Evolutionary conservation across 345 rosid genomes (phyloP).

Genomic region (Gynandropsis gynandra): DNA sequence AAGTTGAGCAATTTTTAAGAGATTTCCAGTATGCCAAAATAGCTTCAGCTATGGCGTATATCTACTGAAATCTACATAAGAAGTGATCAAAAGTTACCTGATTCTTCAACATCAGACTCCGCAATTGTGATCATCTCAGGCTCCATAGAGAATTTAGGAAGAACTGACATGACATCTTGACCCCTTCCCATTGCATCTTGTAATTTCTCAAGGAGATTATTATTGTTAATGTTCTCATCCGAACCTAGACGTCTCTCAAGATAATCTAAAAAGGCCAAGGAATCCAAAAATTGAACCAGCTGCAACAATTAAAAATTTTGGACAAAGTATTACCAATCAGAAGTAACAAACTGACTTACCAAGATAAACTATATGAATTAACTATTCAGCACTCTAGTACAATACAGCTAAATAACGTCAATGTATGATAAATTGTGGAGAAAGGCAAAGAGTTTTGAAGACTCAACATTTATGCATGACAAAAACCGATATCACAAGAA

Average conservation of each 20-base stretch:
- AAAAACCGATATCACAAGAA: too few species aligned
- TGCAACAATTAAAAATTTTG: conserved; percentile 29
- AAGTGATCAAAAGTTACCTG: conserved; percentile 40
- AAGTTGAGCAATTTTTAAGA: not conserved
- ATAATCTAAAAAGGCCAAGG: conserved; percentile 90
- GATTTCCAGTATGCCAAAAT: not conserved
- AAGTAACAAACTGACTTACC: not conserved
- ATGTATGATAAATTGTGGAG: conserved; percentile 6
- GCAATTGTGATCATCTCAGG: conserved; percentile 89
- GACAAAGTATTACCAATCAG: conserved; percentile 8
- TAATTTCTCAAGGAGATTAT: conserved; percentile 84
- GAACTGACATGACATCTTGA: conserved; percentile 75
- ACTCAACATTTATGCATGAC: too few species aligned
- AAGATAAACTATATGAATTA: conserved; percentile 7
- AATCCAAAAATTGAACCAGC: conserved; percentile 72
- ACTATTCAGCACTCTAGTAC: conserved; percentile 6
- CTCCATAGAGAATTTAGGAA: conserved; percentile 57
- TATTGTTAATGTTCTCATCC: conserved; percentile 50
- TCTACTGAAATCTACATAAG: conserved; percentile 14
- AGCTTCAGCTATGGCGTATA: conserved; percentile 1
- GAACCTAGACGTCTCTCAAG: conserved; percentile 69
- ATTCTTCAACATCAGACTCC: conserved; percentile 62
- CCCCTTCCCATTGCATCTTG: conserved; percentile 98
- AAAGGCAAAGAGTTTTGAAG: not conserved
- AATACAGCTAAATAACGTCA: conserved; percentile 12